These are phyloP conservation scores for Verticillium tricorpus DNA, from an alignment of 2,329 filamentous ascomycete genomes.

Conservation along the genomic window DNA sequence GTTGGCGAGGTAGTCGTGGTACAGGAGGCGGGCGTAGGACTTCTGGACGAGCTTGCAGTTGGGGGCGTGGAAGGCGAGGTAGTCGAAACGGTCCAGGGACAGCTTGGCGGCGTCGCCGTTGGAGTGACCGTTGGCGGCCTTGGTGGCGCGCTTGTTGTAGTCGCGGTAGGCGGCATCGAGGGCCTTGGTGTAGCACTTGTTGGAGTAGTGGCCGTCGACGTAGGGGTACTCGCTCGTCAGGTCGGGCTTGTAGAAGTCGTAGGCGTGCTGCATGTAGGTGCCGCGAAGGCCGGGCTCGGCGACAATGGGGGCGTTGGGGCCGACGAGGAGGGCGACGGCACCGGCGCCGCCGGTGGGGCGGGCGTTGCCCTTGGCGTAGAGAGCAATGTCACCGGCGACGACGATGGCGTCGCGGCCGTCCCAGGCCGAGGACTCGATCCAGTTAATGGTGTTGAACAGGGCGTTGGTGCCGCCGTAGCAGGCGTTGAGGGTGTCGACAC, in stretches of 20 bases:
- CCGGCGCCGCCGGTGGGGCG: conserved; percentile 78
- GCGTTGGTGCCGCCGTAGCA: conserved; percentile 87
- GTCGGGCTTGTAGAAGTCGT: conserved; percentile 90
- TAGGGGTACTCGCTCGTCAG: conserved; percentile 83
- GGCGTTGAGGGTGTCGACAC: conserved; percentile 77
- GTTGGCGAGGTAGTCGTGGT: conserved; percentile 78
- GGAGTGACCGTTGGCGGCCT: conserved; percentile 50
- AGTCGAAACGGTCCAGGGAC: conserved; percentile 75
- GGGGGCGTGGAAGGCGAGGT: conserved; percentile 77
- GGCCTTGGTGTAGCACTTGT: conserved; percentile 77
- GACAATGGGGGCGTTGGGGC: conserved; percentile 71
- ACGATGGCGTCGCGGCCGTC: conserved; percentile 79
- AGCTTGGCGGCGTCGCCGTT: conserved; percentile 52
- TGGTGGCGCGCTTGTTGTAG: conserved; percentile 70
- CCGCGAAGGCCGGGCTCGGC: conserved; percentile 76
- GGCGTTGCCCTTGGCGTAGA: conserved; percentile 79
- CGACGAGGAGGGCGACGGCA: conserved; percentile 73
- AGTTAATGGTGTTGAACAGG: conserved; percentile 78
- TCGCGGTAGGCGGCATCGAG: conserved; percentile 78
- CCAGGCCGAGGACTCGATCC: conserved; percentile 83
- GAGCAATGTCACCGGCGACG: conserved; percentile 75
- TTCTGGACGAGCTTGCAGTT: conserved; percentile 86
- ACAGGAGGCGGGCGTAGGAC: conserved; percentile 77
- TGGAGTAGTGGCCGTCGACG: conserved; percentile 78
- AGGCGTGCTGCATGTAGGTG: conserved; percentile 77